Percentiles rank a stretch among this genome's conserved stretches.
Evolutionary conservation across 1,139 yeast genomes (phyloP).

Genomic region (Oligophagozyma castellii): DNA sequence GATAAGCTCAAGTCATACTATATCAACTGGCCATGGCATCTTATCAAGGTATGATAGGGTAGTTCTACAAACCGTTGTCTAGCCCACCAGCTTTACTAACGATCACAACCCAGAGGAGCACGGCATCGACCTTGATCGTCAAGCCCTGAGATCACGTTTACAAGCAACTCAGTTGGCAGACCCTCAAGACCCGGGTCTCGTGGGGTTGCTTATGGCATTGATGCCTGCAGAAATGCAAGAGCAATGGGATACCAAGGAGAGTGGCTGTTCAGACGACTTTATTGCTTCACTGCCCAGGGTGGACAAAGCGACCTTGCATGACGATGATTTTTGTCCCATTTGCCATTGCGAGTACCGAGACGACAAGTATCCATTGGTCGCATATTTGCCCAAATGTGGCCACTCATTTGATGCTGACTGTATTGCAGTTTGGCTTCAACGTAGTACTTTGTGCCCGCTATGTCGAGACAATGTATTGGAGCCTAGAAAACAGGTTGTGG

Average conservation of each 20-base stretch:
- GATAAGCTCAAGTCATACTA: too few relatives aligned
- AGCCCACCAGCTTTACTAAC: slow-evolving; percentile 14
- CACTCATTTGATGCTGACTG: slow-evolving; percentile 85
- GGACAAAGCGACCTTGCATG: slow-evolving; percentile 33
- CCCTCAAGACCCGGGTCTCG: too few relatives aligned
- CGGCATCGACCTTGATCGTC: slow-evolving; percentile 8
- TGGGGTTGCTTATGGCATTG: slow-evolving; percentile 15
- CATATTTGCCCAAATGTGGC: slow-evolving; percentile 57
- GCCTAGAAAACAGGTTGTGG: slow-evolving; percentile 33
- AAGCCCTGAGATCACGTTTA: slow-evolving; percentile 8
- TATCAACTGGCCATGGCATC: slow-evolving; percentile 3
- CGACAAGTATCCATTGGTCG: slow-evolving; percentile 71
- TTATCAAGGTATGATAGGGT: slow-evolving; percentile 7
- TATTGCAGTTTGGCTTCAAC: slow-evolving; percentile 75
- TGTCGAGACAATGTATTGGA: slow-evolving; percentile 61
- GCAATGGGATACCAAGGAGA: slow-evolving; percentile 18
- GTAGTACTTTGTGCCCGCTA: slow-evolving; percentile 75
- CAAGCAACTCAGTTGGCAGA: too few relatives aligned
- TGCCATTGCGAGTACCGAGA: slow-evolving; percentile 63
- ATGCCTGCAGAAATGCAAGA: slow-evolving; percentile 18
- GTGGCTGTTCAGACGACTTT: slow-evolving; percentile 57
- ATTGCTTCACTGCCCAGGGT: slow-evolving; percentile 70
- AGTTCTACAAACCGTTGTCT: slow-evolving; percentile 11
- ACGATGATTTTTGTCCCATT: slow-evolving; percentile 64
- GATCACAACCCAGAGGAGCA: slow-evolving; percentile 10